phyloP scores from a whole-genome alignment of 805 yeast species.

The Wickerhamiella spandovensis region DNA sequence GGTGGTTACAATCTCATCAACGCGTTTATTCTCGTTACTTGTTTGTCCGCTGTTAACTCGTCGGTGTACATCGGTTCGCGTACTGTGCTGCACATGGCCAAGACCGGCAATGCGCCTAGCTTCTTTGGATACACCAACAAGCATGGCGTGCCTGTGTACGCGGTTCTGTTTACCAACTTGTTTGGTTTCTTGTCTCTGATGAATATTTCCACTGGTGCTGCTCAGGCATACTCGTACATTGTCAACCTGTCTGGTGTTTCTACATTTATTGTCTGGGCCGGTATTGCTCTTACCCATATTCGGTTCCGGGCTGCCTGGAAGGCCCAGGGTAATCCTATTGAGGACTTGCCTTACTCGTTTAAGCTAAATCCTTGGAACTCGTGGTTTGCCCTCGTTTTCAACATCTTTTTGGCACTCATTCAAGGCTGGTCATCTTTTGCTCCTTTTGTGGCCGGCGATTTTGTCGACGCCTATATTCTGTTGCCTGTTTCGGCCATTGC shows the following conservation, averaged over 20 bases:
- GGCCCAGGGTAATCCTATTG: constrained; percentile 24
- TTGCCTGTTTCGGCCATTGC: constrained; percentile 41
- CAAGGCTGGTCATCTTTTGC: constrained; percentile 55
- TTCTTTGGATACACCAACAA: constrained; percentile 38
- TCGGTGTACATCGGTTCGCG: constrained; percentile 59
- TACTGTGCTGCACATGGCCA: constrained; percentile 50
- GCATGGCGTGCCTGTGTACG: constrained; percentile 52
- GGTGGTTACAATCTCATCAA: constrained; percentile 42
- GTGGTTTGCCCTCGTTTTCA: constrained; percentile 35
- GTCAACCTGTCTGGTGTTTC: constrained; percentile 54
- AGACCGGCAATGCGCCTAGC: constrained; percentile 47
- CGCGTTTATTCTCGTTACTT: constrained; percentile 48
- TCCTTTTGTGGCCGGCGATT: constrained; percentile 44
- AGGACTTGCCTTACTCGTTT: constrained; percentile 41
- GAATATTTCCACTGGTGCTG: constrained; percentile 45
- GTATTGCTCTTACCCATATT: constrained; percentile 41
- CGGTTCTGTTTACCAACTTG: constrained; percentile 40
- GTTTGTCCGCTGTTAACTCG: constrained; percentile 57
- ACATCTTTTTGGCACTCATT: constrained; percentile 40
- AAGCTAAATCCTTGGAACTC: constrained; percentile 41
- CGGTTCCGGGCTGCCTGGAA: constrained; percentile 41
- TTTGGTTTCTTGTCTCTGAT: constrained; percentile 40
- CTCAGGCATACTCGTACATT: constrained; percentile 45
- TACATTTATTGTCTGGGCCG: constrained; percentile 56
- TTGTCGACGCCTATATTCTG: constrained; percentile 50